phyloP scores from a whole-genome alignment of 1,284 basidiomycete genomes.

The Malassezia brasiliensis region DNA sequence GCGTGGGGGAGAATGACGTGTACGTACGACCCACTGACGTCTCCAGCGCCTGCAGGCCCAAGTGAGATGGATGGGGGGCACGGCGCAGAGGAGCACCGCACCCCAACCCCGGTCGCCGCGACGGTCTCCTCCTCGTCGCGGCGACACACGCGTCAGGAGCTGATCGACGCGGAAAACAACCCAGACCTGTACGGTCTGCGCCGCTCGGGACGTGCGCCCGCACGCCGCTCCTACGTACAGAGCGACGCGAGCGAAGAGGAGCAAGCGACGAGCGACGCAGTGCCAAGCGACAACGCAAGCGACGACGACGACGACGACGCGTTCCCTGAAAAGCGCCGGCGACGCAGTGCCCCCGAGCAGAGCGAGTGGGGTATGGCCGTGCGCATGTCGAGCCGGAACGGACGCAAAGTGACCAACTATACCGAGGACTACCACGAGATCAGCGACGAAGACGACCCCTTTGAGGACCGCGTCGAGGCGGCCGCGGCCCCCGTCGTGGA shows the following conservation, averaged over 20 bases:
- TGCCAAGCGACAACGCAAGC: conserved; percentile 47
- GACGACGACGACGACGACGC: conserved; percentile 72
- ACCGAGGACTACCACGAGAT: conserved; percentile 46
- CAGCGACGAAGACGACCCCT: conserved; percentile 41
- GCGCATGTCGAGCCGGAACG: conserved; percentile 36
- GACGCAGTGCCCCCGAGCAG: neutral
- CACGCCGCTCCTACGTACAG: conserved; percentile 5
- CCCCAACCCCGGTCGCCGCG: no score
- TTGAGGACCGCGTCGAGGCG: conserved; percentile 37
- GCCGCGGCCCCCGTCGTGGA: conserved; percentile 3
- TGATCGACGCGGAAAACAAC: conserved; percentile 15
- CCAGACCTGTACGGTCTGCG: conserved; percentile 19
- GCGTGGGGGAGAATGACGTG: neutral
- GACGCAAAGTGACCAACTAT: conserved; percentile 42
- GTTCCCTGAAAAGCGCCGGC: conserved; percentile 7
- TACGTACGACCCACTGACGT: neutral
- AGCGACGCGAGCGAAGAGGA: conserved; percentile 23
- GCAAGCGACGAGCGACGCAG: conserved; percentile 18
- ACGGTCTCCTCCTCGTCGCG: neutral
- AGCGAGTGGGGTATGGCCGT: conserved; percentile 54
- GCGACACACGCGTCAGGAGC: neutral
- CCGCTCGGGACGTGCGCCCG: conserved; percentile 33
- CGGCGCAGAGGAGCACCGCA: neutral
- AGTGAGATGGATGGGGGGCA: neutral
- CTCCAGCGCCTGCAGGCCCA: neutral